Evolutionary conservation across 116 monocot genomes (phyloP).

Genomic region (Posidonia oceanica): DNA sequence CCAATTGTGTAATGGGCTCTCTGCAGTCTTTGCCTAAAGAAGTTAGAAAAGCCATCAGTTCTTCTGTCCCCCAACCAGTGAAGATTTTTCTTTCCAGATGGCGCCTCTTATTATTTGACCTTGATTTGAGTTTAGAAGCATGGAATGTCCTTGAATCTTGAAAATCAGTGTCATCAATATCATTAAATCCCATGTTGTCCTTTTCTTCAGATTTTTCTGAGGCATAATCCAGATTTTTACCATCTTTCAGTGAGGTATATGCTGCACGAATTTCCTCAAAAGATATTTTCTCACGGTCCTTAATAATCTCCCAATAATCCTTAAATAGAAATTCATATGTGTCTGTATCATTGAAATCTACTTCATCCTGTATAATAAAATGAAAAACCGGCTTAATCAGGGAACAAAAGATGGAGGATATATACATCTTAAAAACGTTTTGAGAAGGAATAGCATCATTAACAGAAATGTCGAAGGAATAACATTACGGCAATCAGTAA

Average conservation of each 20-base stretch:
- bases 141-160: neutral
- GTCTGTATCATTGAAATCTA: slow-evolving; percentile 51
- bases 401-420: neutral
- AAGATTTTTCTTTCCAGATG: slow-evolving; percentile 26
- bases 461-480: neutral
- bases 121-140: neutral
- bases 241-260: slow-evolving; percentile 23
- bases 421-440: too few species aligned
- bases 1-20: slow-evolving; percentile 33
- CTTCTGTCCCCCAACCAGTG: slow-evolving; percentile 63
- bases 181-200: neutral
- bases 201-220: slow-evolving; percentile 8
- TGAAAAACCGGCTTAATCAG: neutral
- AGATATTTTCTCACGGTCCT: slow-evolving; percentile 48
- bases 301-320: slow-evolving; percentile 74
- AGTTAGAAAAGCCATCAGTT: slow-evolving; percentile 51
- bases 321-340: slow-evolving; percentile 59
- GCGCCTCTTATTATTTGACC: slow-evolving; percentile 13
- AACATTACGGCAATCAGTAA: neutral
- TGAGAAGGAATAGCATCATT: neutral
- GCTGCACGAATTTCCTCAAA: slow-evolving; percentile 41
- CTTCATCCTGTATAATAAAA: slow-evolving; percentile 33
- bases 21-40: slow-evolving; percentile 44
- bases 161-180: neutral
- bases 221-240: slow-evolving; percentile 18